Conservation (phyloP, 805 yeast species). For the Sugiyamaella mastotermitis region DNA sequence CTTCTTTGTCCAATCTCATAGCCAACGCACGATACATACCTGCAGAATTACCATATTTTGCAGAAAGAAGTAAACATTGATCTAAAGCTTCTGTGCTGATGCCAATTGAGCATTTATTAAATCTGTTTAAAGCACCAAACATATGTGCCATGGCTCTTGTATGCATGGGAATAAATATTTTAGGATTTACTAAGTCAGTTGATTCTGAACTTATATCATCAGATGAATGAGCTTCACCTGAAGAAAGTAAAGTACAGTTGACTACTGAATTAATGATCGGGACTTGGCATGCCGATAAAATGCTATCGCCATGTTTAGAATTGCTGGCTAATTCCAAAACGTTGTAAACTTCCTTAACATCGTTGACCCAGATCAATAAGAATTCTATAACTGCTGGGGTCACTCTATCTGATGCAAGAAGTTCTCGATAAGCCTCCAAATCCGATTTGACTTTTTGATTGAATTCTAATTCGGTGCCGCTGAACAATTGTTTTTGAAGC, state of each 20-base stretch:
- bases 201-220: background rate
- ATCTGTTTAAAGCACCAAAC: slow-evolving; percentile 23
- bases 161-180: slow-evolving; percentile 12
- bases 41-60: slow-evolving; percentile 23
- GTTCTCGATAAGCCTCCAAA: slow-evolving; percentile 13
- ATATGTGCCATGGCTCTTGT: slow-evolving; percentile 23
- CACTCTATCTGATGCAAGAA: slow-evolving; percentile 15
- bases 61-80: slow-evolving; percentile 19
- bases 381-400: slow-evolving; percentile 23
- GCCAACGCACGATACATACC: slow-evolving; percentile 22
- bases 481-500: slow-evolving; percentile 14
- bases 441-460: slow-evolving; percentile 15
- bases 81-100: slow-evolving; percentile 20
- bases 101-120: slow-evolving; percentile 16
- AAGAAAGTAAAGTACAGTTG: slow-evolving; percentile 9
- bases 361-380: slow-evolving; percentile 21
- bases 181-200: slow-evolving; percentile 6
- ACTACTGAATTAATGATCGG: slow-evolving; percentile 19
- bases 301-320: slow-evolving; percentile 15
- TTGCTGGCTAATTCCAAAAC: slow-evolving; percentile 19
- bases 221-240: background rate
- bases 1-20: slow-evolving; percentile 13
- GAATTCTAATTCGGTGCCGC: slow-evolving; percentile 18
- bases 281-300: slow-evolving; percentile 24
- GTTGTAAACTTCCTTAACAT: slow-evolving; percentile 23